These are phyloP conservation scores for Amoebophrya sp. DNA, from an alignment of 169 alveolate genomes.

Conservation along the genomic window DNA sequence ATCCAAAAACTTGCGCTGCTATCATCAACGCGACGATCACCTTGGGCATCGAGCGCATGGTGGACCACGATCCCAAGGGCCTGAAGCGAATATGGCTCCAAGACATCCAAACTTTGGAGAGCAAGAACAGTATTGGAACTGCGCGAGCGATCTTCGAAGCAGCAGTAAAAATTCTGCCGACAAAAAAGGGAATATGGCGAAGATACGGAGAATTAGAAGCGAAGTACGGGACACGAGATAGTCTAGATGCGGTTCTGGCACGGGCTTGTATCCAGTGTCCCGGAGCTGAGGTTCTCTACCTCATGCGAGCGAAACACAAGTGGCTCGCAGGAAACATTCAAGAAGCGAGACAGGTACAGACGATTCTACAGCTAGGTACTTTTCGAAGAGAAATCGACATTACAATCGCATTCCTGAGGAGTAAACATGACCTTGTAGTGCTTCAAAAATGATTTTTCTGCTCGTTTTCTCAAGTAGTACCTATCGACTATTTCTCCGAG, in stretches of 20 bases:
- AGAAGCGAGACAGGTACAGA: slow-evolving; percentile 68
- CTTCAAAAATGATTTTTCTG: too few relatives aligned
- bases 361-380: slow-evolving; percentile 52
- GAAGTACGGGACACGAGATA: slow-evolving; percentile 69
- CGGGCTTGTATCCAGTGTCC: neutral
- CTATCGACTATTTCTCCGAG: too few relatives aligned
- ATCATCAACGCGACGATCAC: slow-evolving; percentile 50
- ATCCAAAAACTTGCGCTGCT: slow-evolving; percentile 47
- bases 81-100: slow-evolving; percentile 53
- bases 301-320: slow-evolving; percentile 78
- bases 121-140: slow-evolving; percentile 34
- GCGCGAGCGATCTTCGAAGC: slow-evolving; percentile 50
- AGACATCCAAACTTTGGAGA: slow-evolving; percentile 43
- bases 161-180: slow-evolving; percentile 46
- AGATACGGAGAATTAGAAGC: slow-evolving; percentile 87
- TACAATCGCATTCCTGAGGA: too few relatives aligned
- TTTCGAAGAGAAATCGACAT: neutral
- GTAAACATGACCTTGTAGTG: too few relatives aligned
- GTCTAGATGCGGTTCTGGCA: slow-evolving; percentile 62
- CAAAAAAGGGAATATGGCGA: slow-evolving; percentile 73
- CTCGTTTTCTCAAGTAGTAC: too few relatives aligned
- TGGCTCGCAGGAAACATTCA: slow-evolving; percentile 72
- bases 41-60: slow-evolving; percentile 49
- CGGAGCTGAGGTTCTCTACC: slow-evolving; percentile 74
- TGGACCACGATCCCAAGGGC: neutral